These are phyloP conservation scores for Osmozyma mogii DNA, from an alignment of 805 yeast species.

Conservation along the genomic window DNA sequence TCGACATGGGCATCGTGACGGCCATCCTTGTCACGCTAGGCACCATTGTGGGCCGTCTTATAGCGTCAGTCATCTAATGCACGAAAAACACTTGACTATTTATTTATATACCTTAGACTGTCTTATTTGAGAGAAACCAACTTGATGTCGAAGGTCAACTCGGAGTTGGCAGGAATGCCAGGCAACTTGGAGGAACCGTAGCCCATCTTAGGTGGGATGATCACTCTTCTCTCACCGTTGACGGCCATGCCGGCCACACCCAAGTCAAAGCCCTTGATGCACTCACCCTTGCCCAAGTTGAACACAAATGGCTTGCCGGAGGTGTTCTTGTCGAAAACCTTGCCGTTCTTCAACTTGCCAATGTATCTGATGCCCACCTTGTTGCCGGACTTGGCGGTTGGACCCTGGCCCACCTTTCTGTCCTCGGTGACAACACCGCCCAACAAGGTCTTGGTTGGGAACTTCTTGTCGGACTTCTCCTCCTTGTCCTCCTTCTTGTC, in stretches of 20 bases:
- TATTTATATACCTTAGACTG: neutral
- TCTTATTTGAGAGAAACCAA: constrained; percentile 76
- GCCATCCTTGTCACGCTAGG: no score
- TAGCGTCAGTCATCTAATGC: no score
- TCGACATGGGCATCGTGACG: no score
- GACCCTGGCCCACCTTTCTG: constrained; percentile 82
- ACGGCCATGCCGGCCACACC: constrained; percentile 99
- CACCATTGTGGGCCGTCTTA: no score
- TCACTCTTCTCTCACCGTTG: constrained; percentile 97
- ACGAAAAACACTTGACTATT: neutral
- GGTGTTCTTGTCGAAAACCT: constrained; percentile 94
- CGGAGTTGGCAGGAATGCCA: constrained; percentile 97
- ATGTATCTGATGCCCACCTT: constrained; percentile 95
- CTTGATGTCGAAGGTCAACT: constrained; percentile 93
- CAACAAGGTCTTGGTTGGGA: constrained; percentile 69
- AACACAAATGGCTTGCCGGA: constrained; percentile 93
- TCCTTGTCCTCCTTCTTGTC: constrained; percentile 6
- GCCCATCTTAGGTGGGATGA: constrained; percentile 93
- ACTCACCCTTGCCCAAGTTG: constrained; percentile 93
- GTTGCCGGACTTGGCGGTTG: constrained; percentile 78
- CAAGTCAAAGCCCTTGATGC: constrained; percentile 96
- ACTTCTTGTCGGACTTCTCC: constrained; percentile 33
- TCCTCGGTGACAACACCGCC: constrained; percentile 95
- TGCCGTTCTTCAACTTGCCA: constrained; percentile 95
- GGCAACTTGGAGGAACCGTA: constrained; percentile 93